Percentiles rank a stretch among this genome's conserved stretches.
These are phyloP conservation scores for Suillus occidentalis DNA, from an alignment of 768 basidiomycete species.

Conservation along the genomic window DNA sequence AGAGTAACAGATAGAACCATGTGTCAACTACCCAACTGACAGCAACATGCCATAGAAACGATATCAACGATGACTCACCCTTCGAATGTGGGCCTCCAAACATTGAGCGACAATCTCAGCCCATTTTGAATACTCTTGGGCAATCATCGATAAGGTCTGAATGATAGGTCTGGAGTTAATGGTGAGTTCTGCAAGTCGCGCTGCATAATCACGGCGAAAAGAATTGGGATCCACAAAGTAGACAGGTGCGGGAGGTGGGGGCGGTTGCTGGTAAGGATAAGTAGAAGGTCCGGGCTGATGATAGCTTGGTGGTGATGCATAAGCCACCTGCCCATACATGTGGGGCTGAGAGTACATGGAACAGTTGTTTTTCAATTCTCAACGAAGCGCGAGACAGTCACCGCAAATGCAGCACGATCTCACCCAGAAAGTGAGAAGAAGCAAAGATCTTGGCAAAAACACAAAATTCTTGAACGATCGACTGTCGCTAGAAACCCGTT, in stretches of 20 bases:
- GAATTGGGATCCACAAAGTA: conserved; percentile 62
- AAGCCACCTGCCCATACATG: conserved; percentile 57
- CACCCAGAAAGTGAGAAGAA: conserved; percentile 38
- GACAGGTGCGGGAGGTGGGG: conserved; percentile 41
- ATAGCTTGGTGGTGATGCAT: conserved; percentile 47
- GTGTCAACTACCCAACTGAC: conserved; percentile 28
- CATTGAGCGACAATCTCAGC: conserved; percentile 79
- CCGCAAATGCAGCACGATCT: conserved; percentile 31
- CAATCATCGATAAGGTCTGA: conserved; percentile 87
- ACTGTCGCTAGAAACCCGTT: conserved; percentile 32
- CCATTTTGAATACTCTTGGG: conserved; percentile 81
- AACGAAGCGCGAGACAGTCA: conserved; percentile 7
- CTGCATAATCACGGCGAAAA: conserved; percentile 77
- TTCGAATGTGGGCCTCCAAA: conserved; percentile 79
- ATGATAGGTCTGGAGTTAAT: conserved; percentile 96
- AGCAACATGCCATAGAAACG: conserved; percentile 23
- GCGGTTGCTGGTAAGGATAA: conserved; percentile 50
- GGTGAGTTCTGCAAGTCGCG: conserved; percentile 75
- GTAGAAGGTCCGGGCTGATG: conserved; percentile 41
- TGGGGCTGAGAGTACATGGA: conserved; percentile 64
- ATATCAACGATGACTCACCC: conserved; percentile 63
- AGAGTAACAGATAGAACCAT: conserved; percentile 24
- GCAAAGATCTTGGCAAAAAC: conserved; percentile 31
- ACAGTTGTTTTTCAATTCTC: conserved; percentile 2
- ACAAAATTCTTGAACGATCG: conserved; percentile 33